Conservation (phyloP, 163 green algal species). For the Chlorella variabilis region DNA sequence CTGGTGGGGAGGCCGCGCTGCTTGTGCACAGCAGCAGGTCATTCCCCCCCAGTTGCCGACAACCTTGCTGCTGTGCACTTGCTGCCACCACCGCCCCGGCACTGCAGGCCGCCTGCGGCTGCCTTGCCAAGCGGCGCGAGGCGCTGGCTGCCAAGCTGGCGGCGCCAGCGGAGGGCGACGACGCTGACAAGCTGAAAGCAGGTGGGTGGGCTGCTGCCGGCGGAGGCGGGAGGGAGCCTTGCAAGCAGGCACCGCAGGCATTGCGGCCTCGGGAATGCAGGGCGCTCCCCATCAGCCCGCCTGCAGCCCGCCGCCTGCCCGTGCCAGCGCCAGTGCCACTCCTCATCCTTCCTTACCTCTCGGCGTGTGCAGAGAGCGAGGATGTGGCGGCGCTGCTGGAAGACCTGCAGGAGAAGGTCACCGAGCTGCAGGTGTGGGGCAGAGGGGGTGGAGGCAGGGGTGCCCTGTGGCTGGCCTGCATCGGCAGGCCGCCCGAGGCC, state of each 20-base stretch:
- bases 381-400: constrained; percentile 34
- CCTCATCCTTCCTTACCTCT: too few relatives aligned
- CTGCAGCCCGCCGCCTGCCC: too few relatives aligned
- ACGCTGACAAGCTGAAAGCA: constrained; percentile 8
- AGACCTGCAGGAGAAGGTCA: constrained; percentile 59
- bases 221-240: neutral
- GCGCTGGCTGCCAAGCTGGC: neutral
- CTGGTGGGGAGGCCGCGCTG: too few relatives aligned
- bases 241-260: neutral
- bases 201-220: neutral
- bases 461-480: neutral
- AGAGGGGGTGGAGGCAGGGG: neutral
- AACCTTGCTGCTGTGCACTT: too few relatives aligned
- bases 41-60: too few relatives aligned
- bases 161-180: neutral
- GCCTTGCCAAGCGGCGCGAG: neutral
- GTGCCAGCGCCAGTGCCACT: too few relatives aligned
- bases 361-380: constrained; percentile 32
- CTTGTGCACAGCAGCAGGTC: too few relatives aligned
- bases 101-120: constrained; percentile 9
- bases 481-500: neutral
- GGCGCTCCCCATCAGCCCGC: too few relatives aligned
- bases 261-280: too few relatives aligned
- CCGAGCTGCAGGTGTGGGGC: constrained; percentile 54
- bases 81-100: neutral